Evolutionary conservation across 2,329 filamentous ascomycete species (phyloP).

Genomic region (Cytospora piceae): DNA sequence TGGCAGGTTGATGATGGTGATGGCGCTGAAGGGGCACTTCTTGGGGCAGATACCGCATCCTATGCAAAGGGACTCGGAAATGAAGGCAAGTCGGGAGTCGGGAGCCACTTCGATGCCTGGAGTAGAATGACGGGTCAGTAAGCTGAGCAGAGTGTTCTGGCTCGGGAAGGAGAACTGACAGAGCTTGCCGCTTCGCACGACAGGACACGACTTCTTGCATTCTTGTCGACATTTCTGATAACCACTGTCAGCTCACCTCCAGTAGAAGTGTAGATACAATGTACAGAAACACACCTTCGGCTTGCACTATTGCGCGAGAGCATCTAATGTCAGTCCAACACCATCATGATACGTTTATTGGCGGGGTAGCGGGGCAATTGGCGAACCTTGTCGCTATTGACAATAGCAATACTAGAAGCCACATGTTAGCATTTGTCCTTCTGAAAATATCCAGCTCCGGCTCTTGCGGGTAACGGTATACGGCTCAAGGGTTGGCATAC

Average conservation of each 20-base stretch:
- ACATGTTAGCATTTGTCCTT: conserved; percentile 30
- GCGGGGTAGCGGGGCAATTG: conserved; percentile 46
- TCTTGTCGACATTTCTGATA: conserved; percentile 93
- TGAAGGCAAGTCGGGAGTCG: conserved; percentile 93
- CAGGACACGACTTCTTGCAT: conserved; percentile 98
- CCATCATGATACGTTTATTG: conserved; percentile 21
- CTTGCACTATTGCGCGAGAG: conserved; percentile 67
- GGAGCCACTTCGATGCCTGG: conserved; percentile 92
- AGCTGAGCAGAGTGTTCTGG: not conserved
- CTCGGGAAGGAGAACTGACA: conserved; percentile 64
- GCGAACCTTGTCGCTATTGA: conserved; percentile 94
- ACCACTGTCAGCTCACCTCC: conserved; percentile 24
- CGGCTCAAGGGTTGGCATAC: conserved; percentile 51
- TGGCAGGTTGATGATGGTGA: conserved; percentile 99
- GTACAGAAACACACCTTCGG: conserved; percentile 66
- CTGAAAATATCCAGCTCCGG: not conserved
- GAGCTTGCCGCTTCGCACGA: conserved; percentile 90
- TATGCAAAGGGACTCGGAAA: conserved; percentile 93
- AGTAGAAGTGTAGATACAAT: not conserved
- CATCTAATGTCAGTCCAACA: conserved; percentile 43
- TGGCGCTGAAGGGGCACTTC: conserved; percentile 98
- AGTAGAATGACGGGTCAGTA: conserved; percentile 85
- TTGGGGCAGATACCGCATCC: conserved; percentile 99
- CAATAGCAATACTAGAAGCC: conserved; percentile 86
- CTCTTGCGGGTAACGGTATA: not conserved